A percentile compares a stretch with the other conserved stretches of the same genome.
Evolutionary conservation across 139 green algal species (phyloP).

Genomic region (Tetraselmis chui): DNA sequence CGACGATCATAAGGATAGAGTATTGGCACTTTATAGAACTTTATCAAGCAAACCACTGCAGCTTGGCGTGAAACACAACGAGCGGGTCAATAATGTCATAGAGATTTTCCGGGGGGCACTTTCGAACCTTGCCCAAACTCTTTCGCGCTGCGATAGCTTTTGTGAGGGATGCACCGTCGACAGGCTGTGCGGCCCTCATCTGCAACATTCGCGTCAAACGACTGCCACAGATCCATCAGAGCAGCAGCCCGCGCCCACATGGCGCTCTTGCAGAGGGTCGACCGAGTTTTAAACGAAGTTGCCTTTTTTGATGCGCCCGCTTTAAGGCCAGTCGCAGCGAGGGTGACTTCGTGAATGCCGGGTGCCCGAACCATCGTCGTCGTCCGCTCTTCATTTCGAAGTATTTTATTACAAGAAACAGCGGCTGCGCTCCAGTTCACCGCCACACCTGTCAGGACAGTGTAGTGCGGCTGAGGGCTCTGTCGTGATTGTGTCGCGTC

Average conservation of each 20-base stretch:
- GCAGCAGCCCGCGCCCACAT: slow-evolving; percentile 4
- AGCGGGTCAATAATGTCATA: too few species aligned
- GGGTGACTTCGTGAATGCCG: slow-evolving; percentile 41
- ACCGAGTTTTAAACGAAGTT: slow-evolving; percentile 28
- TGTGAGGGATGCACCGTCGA: neutral
- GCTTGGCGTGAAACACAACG: too few species aligned
- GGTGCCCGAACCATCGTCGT: neutral
- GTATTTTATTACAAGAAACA: neutral
- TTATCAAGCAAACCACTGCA: too few species aligned
- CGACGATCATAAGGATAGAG: too few species aligned
- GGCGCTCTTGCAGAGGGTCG: slow-evolving; percentile 39
- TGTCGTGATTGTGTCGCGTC: slow-evolving; percentile 2
- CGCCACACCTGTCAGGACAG: slow-evolving; percentile 18
- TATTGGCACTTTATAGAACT: too few species aligned
- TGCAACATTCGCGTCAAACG: neutral
- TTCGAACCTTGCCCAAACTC: too few species aligned
- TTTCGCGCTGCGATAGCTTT: too few species aligned
- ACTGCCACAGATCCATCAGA: neutral
- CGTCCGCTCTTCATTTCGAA: neutral
- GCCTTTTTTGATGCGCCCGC: slow-evolving; percentile 30
- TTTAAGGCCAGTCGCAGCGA: slow-evolving; percentile 34
- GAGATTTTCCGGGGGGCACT: too few species aligned
- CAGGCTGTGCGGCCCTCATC: neutral
- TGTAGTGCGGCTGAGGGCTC: slow-evolving; percentile 2
- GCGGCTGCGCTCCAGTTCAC: slow-evolving; percentile 32